Evolutionary conservation across 148 eudicot species (phyloP).

Genomic region (Chenopodium album): DNA sequence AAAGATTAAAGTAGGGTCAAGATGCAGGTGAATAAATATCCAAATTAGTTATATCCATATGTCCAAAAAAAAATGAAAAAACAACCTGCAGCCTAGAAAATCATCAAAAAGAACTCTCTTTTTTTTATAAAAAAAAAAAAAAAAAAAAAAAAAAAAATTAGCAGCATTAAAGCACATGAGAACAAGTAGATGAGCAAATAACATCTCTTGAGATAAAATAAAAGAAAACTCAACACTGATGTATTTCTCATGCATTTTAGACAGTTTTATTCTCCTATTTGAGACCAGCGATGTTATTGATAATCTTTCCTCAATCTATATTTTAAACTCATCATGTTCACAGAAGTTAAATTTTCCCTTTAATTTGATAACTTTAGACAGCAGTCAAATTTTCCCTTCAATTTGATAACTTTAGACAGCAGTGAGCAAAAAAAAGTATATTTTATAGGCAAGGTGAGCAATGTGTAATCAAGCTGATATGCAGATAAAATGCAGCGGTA

Average conservation of each 20-base stretch:
- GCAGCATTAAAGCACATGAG: neutral
- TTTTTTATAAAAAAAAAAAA: neutral
- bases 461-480: neutral
- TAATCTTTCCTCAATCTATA: slow-evolving; percentile 4
- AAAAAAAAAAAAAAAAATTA: no score
- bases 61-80: neutral
- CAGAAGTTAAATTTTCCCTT: neutral
- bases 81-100: no score
- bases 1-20: slow-evolving; percentile 2
- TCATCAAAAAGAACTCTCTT: neutral
- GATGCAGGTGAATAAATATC: neutral
- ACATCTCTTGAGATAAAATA: neutral
- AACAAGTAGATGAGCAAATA: neutral
- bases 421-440: neutral
- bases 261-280: neutral
- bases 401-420: neutral
- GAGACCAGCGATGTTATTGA: neutral
- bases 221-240: neutral
- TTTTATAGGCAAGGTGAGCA: neutral
- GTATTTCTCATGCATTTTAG: neutral
- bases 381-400: no score
- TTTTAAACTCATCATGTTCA: neutral
- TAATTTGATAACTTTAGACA: no score
- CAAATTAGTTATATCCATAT: neutral
- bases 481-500: neutral